Conservation (phyloP, 305 asterid genomes). For the Striga hermonthica region DNA sequence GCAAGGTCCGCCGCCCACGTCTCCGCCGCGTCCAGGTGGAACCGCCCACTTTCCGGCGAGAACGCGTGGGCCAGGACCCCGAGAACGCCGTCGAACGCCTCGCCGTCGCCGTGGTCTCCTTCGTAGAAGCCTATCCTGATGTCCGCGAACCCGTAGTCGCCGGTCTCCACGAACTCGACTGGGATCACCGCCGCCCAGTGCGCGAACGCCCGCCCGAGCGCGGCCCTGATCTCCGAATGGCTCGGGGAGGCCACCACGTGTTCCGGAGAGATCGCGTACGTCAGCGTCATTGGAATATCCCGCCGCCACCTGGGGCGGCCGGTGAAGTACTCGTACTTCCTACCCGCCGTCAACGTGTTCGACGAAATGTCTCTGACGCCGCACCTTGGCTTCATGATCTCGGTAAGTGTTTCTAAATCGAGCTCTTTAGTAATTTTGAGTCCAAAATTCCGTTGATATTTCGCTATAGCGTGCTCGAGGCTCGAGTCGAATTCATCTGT, state of each 20-base stretch:
- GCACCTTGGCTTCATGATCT: too few relatives aligned
- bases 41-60: constrained; percentile 83
- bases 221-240: constrained; percentile 36
- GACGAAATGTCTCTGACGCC: too few relatives aligned
- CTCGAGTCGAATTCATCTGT: too few relatives aligned
- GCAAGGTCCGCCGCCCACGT: constrained; percentile 70
- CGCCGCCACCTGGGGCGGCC: too few relatives aligned
- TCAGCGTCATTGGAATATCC: constrained; percentile 42
- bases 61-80: constrained; percentile 89
- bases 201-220: constrained; percentile 50
- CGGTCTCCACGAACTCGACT: constrained; percentile 65
- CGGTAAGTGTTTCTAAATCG: too few relatives aligned
- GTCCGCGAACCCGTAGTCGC: constrained; percentile 45
- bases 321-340: too few relatives aligned
- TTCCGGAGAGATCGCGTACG: constrained; percentile 61
- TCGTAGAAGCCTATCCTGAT: constrained; percentile 37
- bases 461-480: too few relatives aligned
- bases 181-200: constrained; percentile 90
- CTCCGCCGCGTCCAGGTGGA: constrained; percentile 79
- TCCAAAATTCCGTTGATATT: too few relatives aligned
- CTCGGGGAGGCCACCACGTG: constrained; percentile 44
- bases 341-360: too few relatives aligned
- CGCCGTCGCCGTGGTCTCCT: constrained; percentile 78
- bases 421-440: too few relatives aligned
- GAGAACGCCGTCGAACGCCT: constrained; percentile 71